These are phyloP conservation scores for Cucurbita moschata DNA, from an alignment of 306 rosid species.

Conservation along the genomic window DNA sequence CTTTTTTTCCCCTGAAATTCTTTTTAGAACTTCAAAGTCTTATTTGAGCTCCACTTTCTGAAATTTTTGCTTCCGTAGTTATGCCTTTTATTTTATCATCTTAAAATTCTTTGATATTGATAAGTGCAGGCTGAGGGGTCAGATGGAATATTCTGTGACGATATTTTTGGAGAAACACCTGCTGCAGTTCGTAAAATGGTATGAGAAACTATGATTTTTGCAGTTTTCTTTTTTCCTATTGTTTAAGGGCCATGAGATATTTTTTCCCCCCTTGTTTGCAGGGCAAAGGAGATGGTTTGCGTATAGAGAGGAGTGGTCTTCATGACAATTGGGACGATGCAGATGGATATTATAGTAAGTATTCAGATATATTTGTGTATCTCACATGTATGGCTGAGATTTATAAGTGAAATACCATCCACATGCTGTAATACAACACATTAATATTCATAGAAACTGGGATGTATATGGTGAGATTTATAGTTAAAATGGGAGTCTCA, in stretches of 20 bases:
- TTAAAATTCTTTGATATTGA: background rate
- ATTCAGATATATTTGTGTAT: background rate
- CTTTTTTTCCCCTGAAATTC: background rate
- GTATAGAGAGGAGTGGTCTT: slow-evolving; percentile 68
- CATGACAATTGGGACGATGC: slow-evolving; percentile 99
- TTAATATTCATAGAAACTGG: background rate
- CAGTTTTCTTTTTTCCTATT: background rate
- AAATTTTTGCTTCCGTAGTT: background rate
- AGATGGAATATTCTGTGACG: slow-evolving; percentile 62
- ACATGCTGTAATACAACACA: background rate
- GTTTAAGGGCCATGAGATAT: background rate
- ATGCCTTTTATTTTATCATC: background rate
- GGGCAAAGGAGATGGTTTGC: slow-evolving; percentile 69
- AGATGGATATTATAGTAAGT: slow-evolving; percentile 95
- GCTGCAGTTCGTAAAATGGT: slow-evolving; percentile 74
- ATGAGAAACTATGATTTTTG: slow-evolving; percentile 14
- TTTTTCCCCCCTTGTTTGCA: slow-evolving; percentile 10
- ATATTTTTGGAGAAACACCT: slow-evolving; percentile 99
- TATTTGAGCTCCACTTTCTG: background rate
- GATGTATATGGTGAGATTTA: background rate
- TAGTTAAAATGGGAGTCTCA: background rate
- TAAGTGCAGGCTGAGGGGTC: slow-evolving; percentile 72
- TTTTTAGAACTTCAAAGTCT: background rate
- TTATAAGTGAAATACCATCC: background rate
- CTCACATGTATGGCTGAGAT: background rate